Base-by-base conservation (phyloP, 2,329 filamentous ascomycete genomes). In the Neofusicoccum sp. region DNA sequence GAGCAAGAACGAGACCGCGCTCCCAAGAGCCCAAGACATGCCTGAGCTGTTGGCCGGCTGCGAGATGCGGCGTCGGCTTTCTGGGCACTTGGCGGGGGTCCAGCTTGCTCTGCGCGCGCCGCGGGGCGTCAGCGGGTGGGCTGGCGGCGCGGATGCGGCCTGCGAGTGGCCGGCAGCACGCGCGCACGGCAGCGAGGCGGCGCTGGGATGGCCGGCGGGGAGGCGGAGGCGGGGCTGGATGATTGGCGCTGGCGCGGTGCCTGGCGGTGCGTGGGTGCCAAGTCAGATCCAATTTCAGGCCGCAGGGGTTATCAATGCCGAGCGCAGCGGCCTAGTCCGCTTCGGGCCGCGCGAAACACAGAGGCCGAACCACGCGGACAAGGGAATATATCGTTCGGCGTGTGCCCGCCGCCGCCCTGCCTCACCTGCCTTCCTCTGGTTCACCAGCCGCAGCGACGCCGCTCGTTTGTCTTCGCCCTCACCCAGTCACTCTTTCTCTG, bases 401-500 rank as follows among this genome's bases (percentile, higher is more conserved):
- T 31, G 28, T 38, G 26, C 51, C 38, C 51, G 5, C 51, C 12
- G 20, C 26, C 34, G 28, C 28, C 36, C 36, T 31, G 51, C 51
- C 51, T 56, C 51, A 56, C 51, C 36, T 43, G 38, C 51, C 31
- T n/a, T 43, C 38, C 51, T 43, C 31, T 38, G 41, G 26, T 28
- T 53, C 36, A 38, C 40, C 34, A 14, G 16, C 6, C 48, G 48
- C 48, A 38, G 48, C 51, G 40, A 30, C 51, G 14, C 51, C 51
- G 36, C 38, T 51, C 44, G 6, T 34, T 49, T 44, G 34, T 7
- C 30, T 47, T 14, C 45, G 6, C 45, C 24, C 58, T 61, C 47
- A 61, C 58, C 40, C 30, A 61, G 58, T 61, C 58, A 40, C 48
- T 61, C 58, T 34, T 61, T 61, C 58, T 12, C 20, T 28, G n/a